Base-by-base conservation (phyloP, 1,284 basidiomycete genomes). In the Pseudozyma tsukubaensis region DNA sequence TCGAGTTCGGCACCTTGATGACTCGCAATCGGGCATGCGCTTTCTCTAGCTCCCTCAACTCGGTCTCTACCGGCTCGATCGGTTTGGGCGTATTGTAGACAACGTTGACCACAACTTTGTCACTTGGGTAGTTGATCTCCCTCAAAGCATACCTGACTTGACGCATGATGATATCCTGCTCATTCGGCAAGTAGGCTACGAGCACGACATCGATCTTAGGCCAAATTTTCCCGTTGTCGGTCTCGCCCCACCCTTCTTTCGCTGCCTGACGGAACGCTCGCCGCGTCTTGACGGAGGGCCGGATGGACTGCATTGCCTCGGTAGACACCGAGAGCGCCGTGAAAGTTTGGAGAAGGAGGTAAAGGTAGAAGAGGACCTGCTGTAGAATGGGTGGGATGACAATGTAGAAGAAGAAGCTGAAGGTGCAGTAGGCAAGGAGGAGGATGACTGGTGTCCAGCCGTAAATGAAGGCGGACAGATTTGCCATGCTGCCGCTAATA, bases 61-160 rank as follows among this genome's bases (percentile, higher is more conserved):
- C 66, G 43, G 55, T 59, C 63, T 81, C 73, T 42, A 81, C 50
- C 4, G 68, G 66, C 53, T 76, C 69, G 59, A 81, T 81, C 42
- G 78, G 78, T 43, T 63, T 60, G 35, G 79, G 79, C 4, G 79
- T 81, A 54, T 81, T 80, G 78, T 80, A 80, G 40, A 77, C 79
- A 12, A 81, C 59, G 47, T 80, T 79, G 79, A 81, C 68, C 59
- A 57, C 66, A 29, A 81, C 44, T 60, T 73, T 77, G 53, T 71
- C 63, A 18, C 42, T 34, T 3, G 79, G 78, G 34, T 81, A 81
- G 64, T 79, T 71, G 57, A 80, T 64, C 72, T 81, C 69, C n/a
- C 71, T 53, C 16, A 81, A 50, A 2, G 72, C 72, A 47, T 81
- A 81, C 11, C 77, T 71, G 16, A 77, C 21, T 58, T 80, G 78